These are phyloP conservation scores for Amorphotheca resinae DNA, from an alignment of 495 filamentous ascomycete species.

Conservation along the genomic window DNA sequence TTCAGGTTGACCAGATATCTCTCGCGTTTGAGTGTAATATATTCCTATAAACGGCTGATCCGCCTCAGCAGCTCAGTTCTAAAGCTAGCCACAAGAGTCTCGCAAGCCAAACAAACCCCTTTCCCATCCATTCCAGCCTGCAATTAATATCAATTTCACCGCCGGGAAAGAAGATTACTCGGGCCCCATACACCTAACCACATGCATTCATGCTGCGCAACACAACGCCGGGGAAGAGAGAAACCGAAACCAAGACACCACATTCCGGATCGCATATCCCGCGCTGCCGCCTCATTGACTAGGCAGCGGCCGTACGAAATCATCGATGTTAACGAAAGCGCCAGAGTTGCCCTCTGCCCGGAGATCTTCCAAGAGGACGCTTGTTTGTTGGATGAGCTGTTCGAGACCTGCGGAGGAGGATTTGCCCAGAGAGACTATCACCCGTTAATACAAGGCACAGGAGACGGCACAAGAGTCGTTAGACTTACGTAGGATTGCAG, in stretches of 20 bases:
- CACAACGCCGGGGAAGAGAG: slow-evolving; percentile 2
- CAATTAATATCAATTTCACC: background rate
- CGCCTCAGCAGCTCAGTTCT: too few species aligned
- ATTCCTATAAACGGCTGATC: too few species aligned
- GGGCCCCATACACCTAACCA: background rate
- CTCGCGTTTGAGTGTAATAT: too few species aligned
- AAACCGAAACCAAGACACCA: background rate
- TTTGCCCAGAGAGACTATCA: slow-evolving; percentile 74
- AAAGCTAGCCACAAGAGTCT: too few species aligned
- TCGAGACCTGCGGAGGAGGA: slow-evolving; percentile 80
- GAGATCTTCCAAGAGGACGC: slow-evolving; percentile 70
- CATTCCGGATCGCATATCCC: background rate
- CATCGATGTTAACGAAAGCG: slow-evolving; percentile 76
- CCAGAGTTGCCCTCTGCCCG: slow-evolving; percentile 73
- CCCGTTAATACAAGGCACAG: slow-evolving; percentile 10
- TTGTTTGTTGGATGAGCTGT: slow-evolving; percentile 75
- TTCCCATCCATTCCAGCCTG: too few species aligned
- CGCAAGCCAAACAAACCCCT: too few species aligned
- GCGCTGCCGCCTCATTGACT: background rate
- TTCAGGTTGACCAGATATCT: too few species aligned
- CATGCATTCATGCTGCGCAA: background rate
- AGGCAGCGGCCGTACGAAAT: slow-evolving; percentile 20
- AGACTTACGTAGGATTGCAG: slow-evolving; percentile 74
- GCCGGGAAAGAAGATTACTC: background rate
- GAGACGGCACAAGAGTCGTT: too few species aligned